A percentile compares a stretch with the other conserved stretches of the same genome.
Evolutionary conservation across 805 yeast genomes (phyloP).

Genomic region (Saccharomycopsis sp.): DNA sequence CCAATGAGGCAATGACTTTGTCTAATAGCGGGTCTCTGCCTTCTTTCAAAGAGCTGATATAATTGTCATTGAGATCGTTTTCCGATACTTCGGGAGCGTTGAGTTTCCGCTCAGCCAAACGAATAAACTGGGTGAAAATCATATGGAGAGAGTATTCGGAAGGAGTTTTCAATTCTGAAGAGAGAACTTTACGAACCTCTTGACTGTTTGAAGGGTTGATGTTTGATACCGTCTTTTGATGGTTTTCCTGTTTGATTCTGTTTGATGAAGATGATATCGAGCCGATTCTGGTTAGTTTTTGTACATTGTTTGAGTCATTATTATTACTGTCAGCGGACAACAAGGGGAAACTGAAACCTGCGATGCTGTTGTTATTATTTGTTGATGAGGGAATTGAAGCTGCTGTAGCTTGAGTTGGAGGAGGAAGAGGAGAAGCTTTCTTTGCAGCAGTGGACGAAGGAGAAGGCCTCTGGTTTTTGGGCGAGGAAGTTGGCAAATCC

Average conservation of each 20-base stretch:
- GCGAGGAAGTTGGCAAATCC: slow-evolving; percentile 3
- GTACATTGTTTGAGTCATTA: background rate
- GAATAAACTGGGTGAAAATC: slow-evolving; percentile 88
- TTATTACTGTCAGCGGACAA: background rate
- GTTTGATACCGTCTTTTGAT: slow-evolving; percentile 1
- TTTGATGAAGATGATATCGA: slow-evolving; percentile 5
- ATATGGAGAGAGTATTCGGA: slow-evolving; percentile 92
- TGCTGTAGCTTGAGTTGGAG: background rate
- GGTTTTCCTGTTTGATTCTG: background rate
- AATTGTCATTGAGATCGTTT: background rate
- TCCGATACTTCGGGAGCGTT: slow-evolving; percentile 27
- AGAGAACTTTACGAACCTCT: slow-evolving; percentile 29
- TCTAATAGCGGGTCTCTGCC: slow-evolving; percentile 86
- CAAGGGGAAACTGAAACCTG: slow-evolving; percentile 13
- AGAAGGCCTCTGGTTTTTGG: background rate
- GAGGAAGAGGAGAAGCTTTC: background rate
- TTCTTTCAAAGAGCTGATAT: slow-evolving; percentile 67
- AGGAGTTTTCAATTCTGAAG: slow-evolving; percentile 56
- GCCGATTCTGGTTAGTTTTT: slow-evolving; percentile 7
- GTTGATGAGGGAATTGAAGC: no score
- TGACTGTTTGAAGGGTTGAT: slow-evolving; percentile 14
- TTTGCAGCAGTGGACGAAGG: slow-evolving; percentile 1
- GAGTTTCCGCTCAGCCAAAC: slow-evolving; percentile 84
- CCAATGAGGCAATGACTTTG: slow-evolving; percentile 73
- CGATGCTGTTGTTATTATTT: background rate